Conservation (phyloP, 1,284 basidiomycete species). For the Boletus smithii region DNA sequence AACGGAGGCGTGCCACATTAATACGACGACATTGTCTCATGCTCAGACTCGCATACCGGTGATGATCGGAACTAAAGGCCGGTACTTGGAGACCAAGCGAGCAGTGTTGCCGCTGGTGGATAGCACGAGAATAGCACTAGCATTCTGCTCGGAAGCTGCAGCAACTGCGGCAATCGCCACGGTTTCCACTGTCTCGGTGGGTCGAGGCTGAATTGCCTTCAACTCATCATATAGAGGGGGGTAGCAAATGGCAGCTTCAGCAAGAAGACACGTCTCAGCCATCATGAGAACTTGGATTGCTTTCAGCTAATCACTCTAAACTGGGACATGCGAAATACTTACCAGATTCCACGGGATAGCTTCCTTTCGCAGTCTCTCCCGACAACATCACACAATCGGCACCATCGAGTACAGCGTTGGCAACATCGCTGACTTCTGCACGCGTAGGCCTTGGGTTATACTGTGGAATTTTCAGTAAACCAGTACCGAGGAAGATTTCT, state of each 20-base stretch:
- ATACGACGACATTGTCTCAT: not conserved
- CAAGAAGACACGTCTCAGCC: constrained; percentile 95
- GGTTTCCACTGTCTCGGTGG: constrained; percentile 91
- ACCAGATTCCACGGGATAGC: constrained; percentile 92
- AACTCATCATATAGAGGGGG: constrained; percentile 90
- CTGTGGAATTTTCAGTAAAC: constrained; percentile 39
- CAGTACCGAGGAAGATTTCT: not conserved
- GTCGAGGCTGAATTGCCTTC: constrained; percentile 72
- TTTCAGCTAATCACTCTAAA: constrained; percentile 15
- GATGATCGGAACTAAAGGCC: constrained; percentile 92
- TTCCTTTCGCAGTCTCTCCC: constrained; percentile 95
- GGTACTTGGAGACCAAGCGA: constrained; percentile 95
- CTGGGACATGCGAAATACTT: constrained; percentile 27
- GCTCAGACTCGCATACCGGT: constrained; percentile 55
- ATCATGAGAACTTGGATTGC: constrained; percentile 82
- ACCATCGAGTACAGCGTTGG: constrained; percentile 95
- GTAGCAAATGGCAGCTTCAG: constrained; percentile 91
- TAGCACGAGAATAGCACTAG: constrained; percentile 92
- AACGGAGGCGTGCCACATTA: constrained; percentile 3
- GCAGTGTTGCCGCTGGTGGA: constrained; percentile 97
- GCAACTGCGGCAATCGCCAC: constrained; percentile 92
- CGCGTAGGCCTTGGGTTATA: constrained; percentile 96
- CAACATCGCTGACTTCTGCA: constrained; percentile 96
- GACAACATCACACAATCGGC: constrained; percentile 99
- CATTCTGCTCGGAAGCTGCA: constrained; percentile 91